phyloP scores from a whole-genome alignment of 768 basidiomycete genomes.

The Termitomyces sp. region DNA sequence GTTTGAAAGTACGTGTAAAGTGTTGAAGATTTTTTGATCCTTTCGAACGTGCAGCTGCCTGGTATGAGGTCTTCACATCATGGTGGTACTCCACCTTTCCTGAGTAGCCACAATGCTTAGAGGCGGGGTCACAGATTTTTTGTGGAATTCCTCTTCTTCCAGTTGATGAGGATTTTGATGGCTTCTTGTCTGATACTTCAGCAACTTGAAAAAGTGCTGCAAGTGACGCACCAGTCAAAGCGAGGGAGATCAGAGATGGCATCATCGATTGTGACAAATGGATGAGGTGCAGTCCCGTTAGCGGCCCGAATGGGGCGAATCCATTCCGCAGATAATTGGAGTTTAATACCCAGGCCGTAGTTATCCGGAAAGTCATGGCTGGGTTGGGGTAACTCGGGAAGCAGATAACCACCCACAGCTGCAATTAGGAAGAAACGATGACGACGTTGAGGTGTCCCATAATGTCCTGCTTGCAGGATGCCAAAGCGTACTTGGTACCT shows the following conservation, averaged over 20 bases:
- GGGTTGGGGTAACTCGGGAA: slow-evolving; percentile 50
- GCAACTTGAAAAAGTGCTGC: background rate
- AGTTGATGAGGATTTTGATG: slow-evolving; percentile 22
- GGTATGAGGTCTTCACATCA: slow-evolving; percentile 35
- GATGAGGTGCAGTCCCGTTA: slow-evolving; percentile 50
- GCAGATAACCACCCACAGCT: slow-evolving; percentile 30
- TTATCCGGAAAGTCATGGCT: slow-evolving; percentile 44
- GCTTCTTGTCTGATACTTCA: slow-evolving; percentile 23
- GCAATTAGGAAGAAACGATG: slow-evolving; percentile 50
- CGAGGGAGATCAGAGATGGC: slow-evolving; percentile 68
- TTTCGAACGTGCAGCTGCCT: slow-evolving; percentile 38
- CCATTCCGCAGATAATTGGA: slow-evolving; percentile 28
- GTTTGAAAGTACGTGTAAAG: slow-evolving; percentile 48
- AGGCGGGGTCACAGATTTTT: slow-evolving; percentile 27
- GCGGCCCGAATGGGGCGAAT: slow-evolving; percentile 40
- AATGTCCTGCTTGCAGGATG: slow-evolving; percentile 48
- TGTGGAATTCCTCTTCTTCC: slow-evolving; percentile 24
- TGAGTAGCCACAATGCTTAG: slow-evolving; percentile 29
- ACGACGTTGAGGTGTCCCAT: slow-evolving; percentile 51
- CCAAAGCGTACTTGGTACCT: slow-evolving; percentile 51
- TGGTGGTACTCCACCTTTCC: slow-evolving; percentile 27
- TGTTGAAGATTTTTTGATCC: slow-evolving; percentile 57
- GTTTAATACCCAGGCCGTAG: slow-evolving; percentile 44
- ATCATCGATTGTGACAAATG: slow-evolving; percentile 57
- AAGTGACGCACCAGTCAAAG: slow-evolving; percentile 61